Percentiles rank a stretch among this genome's conserved stretches.
phyloP scores from a whole-genome alignment of 2,329 filamentous ascomycete species.

The Fusarium irregulare region DNA sequence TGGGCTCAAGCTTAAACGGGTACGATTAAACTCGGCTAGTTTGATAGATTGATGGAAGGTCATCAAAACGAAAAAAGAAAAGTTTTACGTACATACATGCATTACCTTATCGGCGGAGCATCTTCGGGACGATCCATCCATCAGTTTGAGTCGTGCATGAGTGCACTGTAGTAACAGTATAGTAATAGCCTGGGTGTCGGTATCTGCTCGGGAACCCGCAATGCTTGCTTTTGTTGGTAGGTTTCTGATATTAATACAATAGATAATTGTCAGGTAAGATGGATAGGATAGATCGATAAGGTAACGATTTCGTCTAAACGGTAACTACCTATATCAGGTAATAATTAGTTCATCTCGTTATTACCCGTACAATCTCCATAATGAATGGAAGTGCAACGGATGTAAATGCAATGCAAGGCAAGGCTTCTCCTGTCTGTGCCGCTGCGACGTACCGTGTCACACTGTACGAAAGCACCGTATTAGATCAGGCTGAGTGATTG shows the following conservation, averaged over 20 bases:
- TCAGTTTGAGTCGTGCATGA: slow-evolving; percentile 9
- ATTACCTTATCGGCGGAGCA: slow-evolving; percentile 44
- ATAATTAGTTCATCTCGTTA: slow-evolving; percentile 10
- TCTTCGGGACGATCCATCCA: slow-evolving; percentile 42
- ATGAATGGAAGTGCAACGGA: slow-evolving; percentile 22
- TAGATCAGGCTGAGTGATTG: slow-evolving; percentile 25
- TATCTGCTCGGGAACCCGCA: slow-evolving; percentile 34
- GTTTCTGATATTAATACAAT: neutral
- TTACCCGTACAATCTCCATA: slow-evolving; percentile 11
- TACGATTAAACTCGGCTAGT: slow-evolving; percentile 20
- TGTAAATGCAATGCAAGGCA: slow-evolving; percentile 26
- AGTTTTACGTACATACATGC: slow-evolving; percentile 37
- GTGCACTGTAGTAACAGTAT: slow-evolving; percentile 4
- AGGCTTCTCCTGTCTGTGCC: slow-evolving; percentile 29
- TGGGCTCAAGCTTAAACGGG: slow-evolving; percentile 22
- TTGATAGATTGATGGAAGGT: slow-evolving; percentile 15
- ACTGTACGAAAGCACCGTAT: slow-evolving; percentile 1
- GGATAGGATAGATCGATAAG: neutral
- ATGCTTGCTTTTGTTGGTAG: slow-evolving; percentile 9
- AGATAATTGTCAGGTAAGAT: slow-evolving; percentile 20
- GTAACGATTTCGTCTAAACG: neutral
- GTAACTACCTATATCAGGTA: neutral
- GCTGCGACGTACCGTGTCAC: slow-evolving; percentile 2
- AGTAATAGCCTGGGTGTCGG: slow-evolving; percentile 22
- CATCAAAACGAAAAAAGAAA: slow-evolving; percentile 27